Evolutionary conservation across 169 alveolate genomes (phyloP).

Genomic region (Amoebophrya sp.): DNA sequence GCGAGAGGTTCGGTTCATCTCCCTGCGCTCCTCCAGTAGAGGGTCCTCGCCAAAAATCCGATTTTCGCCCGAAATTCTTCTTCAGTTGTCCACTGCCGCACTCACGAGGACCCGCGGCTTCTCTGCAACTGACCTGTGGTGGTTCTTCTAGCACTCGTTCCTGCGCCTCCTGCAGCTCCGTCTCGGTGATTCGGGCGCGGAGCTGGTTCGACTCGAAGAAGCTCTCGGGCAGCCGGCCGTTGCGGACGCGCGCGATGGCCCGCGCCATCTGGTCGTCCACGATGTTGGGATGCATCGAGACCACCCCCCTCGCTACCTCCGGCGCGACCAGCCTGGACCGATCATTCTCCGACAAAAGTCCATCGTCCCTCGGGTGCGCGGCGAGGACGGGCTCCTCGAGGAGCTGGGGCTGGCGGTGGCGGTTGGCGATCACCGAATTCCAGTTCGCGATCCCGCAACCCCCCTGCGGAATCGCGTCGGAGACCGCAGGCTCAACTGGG

Average conservation of each 20-base stretch:
- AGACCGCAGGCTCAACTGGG: neutral
- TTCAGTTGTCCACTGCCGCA: no score
- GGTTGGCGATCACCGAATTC: neutral
- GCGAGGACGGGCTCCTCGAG: neutral
- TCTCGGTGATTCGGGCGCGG: no score
- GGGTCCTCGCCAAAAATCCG: no score
- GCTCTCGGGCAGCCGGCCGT: neutral
- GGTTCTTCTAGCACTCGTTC: no score
- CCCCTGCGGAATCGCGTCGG: neutral
- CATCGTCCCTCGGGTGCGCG: neutral
- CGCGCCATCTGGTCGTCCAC: neutral
- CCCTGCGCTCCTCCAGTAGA: no score
- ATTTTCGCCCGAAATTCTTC: no score
- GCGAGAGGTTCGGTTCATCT: no score
- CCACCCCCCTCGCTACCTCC: neutral
- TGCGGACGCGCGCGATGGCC: neutral
- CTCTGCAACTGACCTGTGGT: no score
- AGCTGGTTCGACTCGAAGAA: neutral
- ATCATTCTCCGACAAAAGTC: neutral
- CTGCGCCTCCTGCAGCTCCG: no score
- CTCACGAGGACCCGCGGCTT: no score
- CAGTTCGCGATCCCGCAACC: neutral
- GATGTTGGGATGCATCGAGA: neutral
- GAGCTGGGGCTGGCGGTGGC: neutral
- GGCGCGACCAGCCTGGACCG: neutral